These are phyloP conservation scores for Yamadazyma laniorum DNA, from an alignment of 805 yeast genomes.

Conservation along the genomic window DNA sequence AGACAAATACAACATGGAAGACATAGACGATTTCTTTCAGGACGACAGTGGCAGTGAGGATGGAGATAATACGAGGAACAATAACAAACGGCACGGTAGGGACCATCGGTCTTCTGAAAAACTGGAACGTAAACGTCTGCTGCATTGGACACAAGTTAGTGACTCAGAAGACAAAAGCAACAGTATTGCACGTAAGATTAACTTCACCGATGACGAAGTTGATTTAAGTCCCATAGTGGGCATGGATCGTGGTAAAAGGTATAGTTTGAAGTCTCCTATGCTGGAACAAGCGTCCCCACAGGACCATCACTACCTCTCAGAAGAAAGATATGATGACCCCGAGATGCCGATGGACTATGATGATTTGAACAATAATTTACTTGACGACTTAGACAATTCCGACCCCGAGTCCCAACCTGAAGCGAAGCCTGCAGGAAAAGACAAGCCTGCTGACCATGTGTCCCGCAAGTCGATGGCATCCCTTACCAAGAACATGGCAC, in stretches of 20 bases:
- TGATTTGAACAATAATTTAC: constrained; percentile 11
- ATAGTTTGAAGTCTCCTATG: constrained; percentile 21
- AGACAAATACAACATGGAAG: constrained; percentile 66
- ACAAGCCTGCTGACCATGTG: too few relatives aligned
- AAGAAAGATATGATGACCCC: not conserved
- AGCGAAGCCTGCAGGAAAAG: not conserved
- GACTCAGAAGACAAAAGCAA: constrained; percentile 13
- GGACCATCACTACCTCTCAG: not conserved
- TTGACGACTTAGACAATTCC: constrained; percentile 4
- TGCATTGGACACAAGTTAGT: not conserved
- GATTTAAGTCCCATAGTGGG: constrained; percentile 27
- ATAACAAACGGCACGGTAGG: not conserved
- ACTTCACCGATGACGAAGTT: constrained; percentile 35
- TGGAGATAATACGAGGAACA: constrained; percentile 2
- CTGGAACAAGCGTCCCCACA: constrained; percentile 8
- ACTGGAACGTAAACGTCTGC: not conserved
- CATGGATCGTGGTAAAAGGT: constrained; percentile 1
- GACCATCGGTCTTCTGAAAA: not conserved
- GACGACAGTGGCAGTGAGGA: constrained; percentile 42
- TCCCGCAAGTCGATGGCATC: constrained; percentile 16
- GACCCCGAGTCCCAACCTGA: not conserved
- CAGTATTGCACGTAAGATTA: constrained; percentile 32
- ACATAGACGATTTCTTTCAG: constrained; percentile 63
- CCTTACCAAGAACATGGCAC: constrained; percentile 34
- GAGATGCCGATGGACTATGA: constrained; percentile 22